Conservation (phyloP, 139 green algal genomes). For the Chlamydomonas asymmetrica region DNA sequence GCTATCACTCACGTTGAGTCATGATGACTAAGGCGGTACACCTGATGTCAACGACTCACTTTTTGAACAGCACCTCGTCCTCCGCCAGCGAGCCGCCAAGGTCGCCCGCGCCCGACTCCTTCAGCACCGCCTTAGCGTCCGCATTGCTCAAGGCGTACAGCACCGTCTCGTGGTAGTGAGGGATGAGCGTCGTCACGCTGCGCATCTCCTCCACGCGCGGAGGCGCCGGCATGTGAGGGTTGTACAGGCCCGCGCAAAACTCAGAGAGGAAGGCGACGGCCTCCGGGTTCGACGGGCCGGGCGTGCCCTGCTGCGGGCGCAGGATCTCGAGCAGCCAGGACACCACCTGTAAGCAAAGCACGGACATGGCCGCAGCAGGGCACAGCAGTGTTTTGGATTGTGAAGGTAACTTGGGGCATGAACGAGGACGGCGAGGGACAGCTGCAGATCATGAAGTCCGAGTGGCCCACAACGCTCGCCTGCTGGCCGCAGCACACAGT, state of each 20-base stretch:
- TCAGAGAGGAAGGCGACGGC: constrained; percentile 63
- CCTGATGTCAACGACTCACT: too few species aligned
- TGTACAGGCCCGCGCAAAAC: constrained; percentile 66
- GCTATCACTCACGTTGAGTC: too few species aligned
- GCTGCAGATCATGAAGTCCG: too few species aligned
- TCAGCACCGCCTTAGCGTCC: constrained; percentile 24
- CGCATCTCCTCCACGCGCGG: constrained; percentile 60
- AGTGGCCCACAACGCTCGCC: too few species aligned
- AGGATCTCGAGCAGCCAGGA: constrained; percentile 32
- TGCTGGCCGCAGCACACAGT: too few species aligned
- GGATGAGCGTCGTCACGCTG: constrained; percentile 66
- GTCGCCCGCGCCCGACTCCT: neutral
- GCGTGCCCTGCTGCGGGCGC: constrained; percentile 15
- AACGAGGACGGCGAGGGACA: too few species aligned
- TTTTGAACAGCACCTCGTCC: constrained; percentile 15
- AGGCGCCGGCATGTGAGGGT: constrained; percentile 56
- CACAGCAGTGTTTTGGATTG: too few species aligned
- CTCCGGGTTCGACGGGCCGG: constrained; percentile 59
- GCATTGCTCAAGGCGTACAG: constrained; percentile 25
- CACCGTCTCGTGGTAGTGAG: constrained; percentile 56
- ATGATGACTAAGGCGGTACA: too few species aligned
- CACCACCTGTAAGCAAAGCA: neutral
- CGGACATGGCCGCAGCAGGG: too few species aligned
- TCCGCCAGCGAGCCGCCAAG: constrained; percentile 14
- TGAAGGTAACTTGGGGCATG: too few species aligned